Evolutionary conservation across 2,329 filamentous ascomycete species (phyloP).

Genomic region (Thermoascus crustaceus): DNA sequence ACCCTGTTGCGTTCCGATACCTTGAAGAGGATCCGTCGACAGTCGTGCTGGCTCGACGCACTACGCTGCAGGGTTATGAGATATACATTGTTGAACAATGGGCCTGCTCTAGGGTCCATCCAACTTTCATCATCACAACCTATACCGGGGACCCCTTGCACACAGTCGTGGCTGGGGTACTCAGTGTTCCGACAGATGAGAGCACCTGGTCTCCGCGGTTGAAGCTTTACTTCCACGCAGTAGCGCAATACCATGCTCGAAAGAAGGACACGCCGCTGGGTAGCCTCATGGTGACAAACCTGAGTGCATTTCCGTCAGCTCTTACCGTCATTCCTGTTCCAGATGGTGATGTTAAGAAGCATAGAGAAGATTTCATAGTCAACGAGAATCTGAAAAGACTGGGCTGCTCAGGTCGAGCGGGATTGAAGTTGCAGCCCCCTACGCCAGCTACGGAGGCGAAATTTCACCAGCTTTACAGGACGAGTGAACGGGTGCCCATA

Average conservation of each 20-base stretch:
- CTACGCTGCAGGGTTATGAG: constrained; percentile 73
- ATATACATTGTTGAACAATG: constrained; percentile 95
- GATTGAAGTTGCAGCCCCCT: constrained; percentile 70
- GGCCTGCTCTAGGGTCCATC: constrained; percentile 84
- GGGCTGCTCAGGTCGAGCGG: constrained; percentile 83
- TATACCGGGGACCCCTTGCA: constrained; percentile 83
- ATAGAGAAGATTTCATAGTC: constrained; percentile 79
- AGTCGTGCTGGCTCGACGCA: constrained; percentile 62
- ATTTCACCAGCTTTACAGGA: constrained; percentile 84
- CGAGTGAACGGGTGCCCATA: constrained; percentile 71
- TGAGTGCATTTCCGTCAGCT: constrained; percentile 84
- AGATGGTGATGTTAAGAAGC: constrained; percentile 71
- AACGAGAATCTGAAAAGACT: constrained; percentile 91
- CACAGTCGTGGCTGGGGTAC: constrained; percentile 66
- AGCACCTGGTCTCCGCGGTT: constrained; percentile 69
- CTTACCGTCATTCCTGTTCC: constrained; percentile 87
- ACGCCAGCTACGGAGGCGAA: constrained; percentile 78
- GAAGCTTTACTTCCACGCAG: constrained; percentile 74
- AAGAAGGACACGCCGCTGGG: constrained; percentile 75
- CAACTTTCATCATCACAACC: constrained; percentile 84
- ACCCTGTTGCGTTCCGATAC: constrained; percentile 61
- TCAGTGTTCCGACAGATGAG: constrained; percentile 76
- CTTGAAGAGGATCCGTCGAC: constrained; percentile 78
- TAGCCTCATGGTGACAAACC: constrained; percentile 85
- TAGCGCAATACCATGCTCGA: constrained; percentile 76